Percentiles rank a stretch among this genome's conserved stretches.
These are phyloP conservation scores for Candida coleopterorum DNA, from an alignment of 805 yeast species.

Conservation along the genomic window DNA sequence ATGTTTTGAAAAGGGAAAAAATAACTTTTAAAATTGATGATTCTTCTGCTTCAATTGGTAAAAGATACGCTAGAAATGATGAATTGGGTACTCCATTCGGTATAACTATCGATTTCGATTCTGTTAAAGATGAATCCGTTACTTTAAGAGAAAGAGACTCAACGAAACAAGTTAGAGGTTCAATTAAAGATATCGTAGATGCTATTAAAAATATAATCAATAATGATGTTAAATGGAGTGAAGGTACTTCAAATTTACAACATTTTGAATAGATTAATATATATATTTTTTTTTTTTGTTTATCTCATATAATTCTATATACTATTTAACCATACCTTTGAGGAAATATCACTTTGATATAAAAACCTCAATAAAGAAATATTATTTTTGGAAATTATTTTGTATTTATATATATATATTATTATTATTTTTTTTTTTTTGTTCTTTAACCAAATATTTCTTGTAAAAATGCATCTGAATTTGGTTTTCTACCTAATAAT, in stretches of 20 bases:
- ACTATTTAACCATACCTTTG: no score
- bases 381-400: no score
- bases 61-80: conserved; percentile 96
- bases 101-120: conserved; percentile 92
- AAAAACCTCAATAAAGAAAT: no score
- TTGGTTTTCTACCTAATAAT: conserved; percentile 73
- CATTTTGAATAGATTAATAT: conserved; percentile 60
- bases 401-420: no score
- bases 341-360: no score
- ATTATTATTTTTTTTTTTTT: no score
- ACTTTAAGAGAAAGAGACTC: conserved; percentile 97
- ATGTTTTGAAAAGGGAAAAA: conserved; percentile 68
- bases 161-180: conserved; percentile 94
- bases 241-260: conserved; percentile 69
- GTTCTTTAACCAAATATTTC: conserved; percentile 48
- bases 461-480: conserved; percentile 62
- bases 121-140: conserved; percentile 79
- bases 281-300: no score
- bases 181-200: conserved; percentile 59
- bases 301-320: no score
- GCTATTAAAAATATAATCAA: conserved; percentile 77
- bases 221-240: conserved; percentile 74
- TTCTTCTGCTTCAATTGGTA: conserved; percentile 95
- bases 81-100: conserved; percentile 99
- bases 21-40: conserved; percentile 96